A percentile compares a stretch with the other conserved stretches of the same genome.
Evolutionary conservation across 140 eudicot species (phyloP).

Genomic region (Bidens hawaiensis): DNA sequence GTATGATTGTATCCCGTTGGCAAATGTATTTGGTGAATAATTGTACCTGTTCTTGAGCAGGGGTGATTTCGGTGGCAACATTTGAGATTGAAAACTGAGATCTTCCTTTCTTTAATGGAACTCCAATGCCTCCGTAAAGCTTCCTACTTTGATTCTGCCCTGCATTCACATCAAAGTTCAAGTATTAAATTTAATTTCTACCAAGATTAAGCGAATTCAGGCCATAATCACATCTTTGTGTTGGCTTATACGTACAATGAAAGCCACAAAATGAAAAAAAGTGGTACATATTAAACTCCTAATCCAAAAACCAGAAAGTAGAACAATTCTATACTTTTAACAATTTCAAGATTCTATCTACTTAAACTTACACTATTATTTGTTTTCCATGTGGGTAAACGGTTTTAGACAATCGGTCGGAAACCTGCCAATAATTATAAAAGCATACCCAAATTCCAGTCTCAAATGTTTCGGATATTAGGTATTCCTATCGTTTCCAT

Average conservation of each 20-base stretch:
- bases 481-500: background rate
- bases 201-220: background rate
- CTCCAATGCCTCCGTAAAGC: constrained; percentile 64
- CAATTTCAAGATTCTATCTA: background rate
- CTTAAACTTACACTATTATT: too few relatives aligned
- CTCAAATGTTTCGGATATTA: background rate
- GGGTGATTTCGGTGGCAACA: constrained; percentile 82
- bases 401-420: too few relatives aligned
- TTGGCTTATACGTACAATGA: background rate
- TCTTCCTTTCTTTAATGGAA: constrained; percentile 56
- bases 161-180: constrained; percentile 5
- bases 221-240: background rate
- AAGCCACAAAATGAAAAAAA: background rate
- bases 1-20: too few relatives aligned
- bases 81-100: constrained; percentile 60
- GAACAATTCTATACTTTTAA: background rate
- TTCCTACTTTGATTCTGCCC: constrained; percentile 51
- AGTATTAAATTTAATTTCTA: constrained; percentile 12
- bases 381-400: too few relatives aligned
- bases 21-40: background rate
- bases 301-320: background rate
- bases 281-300: background rate
- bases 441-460: background rate
- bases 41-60: constrained; percentile 73
- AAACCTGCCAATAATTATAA: too few relatives aligned